Evolutionary conservation across 2,329 filamentous ascomycete genomes (phyloP).

Genomic region (Fusarium sp.): DNA sequence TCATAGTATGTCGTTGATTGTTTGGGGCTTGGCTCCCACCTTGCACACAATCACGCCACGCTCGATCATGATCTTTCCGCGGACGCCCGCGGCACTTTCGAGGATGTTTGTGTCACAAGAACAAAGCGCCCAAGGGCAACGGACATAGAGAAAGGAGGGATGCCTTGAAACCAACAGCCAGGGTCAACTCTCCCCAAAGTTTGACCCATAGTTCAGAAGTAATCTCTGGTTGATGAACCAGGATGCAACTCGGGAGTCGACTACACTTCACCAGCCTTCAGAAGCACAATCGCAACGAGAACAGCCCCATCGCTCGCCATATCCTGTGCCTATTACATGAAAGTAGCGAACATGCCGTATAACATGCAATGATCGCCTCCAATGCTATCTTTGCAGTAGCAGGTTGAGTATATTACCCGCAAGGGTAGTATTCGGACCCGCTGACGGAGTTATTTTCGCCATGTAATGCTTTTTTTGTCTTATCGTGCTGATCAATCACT

Average conservation of each 20-base stretch:
- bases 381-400: constrained; percentile 18
- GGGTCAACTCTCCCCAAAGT: constrained; percentile 9
- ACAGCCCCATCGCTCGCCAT: constrained; percentile 2
- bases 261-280: neutral
- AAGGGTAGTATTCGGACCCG: constrained; percentile 25
- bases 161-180: constrained; percentile 7
- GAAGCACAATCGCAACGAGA: neutral
- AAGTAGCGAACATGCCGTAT: neutral
- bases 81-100: constrained; percentile 8
- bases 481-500: constrained; percentile 11
- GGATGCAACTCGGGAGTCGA: constrained; percentile 22
- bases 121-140: neutral
- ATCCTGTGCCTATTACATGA: constrained; percentile 9
- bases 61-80: neutral
- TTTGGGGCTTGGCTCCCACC: constrained; percentile 1
- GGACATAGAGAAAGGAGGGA: constrained; percentile 6
- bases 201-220: constrained; percentile 7
- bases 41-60: constrained; percentile 2
- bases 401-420: constrained; percentile 4
- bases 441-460: constrained; percentile 16
- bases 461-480: constrained; percentile 3
- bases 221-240: constrained; percentile 12
- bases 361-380: constrained; percentile 21
- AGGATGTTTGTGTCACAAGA: constrained; percentile 1
- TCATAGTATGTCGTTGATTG: neutral